phyloP scores from a whole-genome alignment of 768 basidiomycete genomes.

The Boletales sp. region DNA sequence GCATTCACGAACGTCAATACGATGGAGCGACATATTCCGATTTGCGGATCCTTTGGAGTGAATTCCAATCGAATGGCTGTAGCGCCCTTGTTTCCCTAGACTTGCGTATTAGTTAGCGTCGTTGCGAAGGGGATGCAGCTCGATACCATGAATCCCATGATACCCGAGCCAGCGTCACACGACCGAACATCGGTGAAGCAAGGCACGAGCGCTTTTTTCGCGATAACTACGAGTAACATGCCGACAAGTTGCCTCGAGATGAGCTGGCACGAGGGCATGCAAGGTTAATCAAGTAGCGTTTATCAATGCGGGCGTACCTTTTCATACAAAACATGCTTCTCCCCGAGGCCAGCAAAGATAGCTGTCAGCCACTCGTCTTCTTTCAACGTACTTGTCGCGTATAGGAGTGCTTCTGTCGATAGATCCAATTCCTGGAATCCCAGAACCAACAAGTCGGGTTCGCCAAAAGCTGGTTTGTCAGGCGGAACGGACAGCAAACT shows the following conservation, averaged over 20 bases:
- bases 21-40: slow-evolving; percentile 35
- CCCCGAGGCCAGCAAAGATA: slow-evolving; percentile 66
- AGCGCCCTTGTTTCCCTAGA: slow-evolving; percentile 81
- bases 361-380: slow-evolving; percentile 73
- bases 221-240: slow-evolving; percentile 70
- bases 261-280: slow-evolving; percentile 40
- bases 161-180: slow-evolving; percentile 61
- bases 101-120: neutral
- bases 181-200: slow-evolving; percentile 55
- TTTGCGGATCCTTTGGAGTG: slow-evolving; percentile 34
- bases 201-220: slow-evolving; percentile 46
- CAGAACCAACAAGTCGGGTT: slow-evolving; percentile 69
- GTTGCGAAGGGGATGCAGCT: neutral
- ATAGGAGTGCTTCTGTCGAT: slow-evolving; percentile 74
- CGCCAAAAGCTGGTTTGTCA: slow-evolving; percentile 26
- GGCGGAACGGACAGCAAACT: neutral
- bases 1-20: slow-evolving; percentile 74
- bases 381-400: slow-evolving; percentile 55
- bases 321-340: slow-evolving; percentile 57
- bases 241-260: slow-evolving; percentile 79
- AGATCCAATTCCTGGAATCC: slow-evolving; percentile 81
- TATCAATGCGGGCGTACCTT: slow-evolving; percentile 43
- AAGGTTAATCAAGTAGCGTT: no score
- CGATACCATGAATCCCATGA: slow-evolving; percentile 73
- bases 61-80: slow-evolving; percentile 62